Evolutionary conservation across 106 monocot genomes (phyloP), one percentile per base, ranked within the genome.

Genomic region (Dendrobium huoshanense): DNA sequence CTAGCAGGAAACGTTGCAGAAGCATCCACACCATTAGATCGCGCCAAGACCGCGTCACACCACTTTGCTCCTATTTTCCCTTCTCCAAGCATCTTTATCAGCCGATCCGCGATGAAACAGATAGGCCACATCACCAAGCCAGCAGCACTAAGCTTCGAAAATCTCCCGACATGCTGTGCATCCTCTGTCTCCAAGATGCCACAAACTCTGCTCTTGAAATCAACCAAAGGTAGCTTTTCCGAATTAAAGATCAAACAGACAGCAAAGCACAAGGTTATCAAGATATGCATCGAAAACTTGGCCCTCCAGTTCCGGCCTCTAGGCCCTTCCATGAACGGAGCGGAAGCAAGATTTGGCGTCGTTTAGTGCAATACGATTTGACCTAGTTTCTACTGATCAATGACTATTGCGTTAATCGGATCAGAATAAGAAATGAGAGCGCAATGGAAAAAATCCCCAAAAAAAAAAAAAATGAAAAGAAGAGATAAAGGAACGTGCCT

Each of bases 151-250:
- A 47, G 76, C 48, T 27, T 48, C 76, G 49, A 76, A 47, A 76
- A 76, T 74, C 74, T 43, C 41, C 74, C 74, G 15, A 49, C 48
- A 76, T 49, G 41, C 25, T 25, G 20, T 0, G 2, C 48, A 17
- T 48, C 76, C n/a, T 76, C 76, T 7, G 49, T 24, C 49, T 48
- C 76, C 48, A 10, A 22, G 76, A 76, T 49, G 45, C 49, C 49
- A 48, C 1, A 49, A 25, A 76, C 29, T 76, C 25, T 76, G 76
- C 49, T 76, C 76, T 49, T 76, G 2, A 49, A 76, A 76, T 48
- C 45, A 76, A 76, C 10, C 76, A 76, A 76, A 76, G 76, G 49
- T 37, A 51, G 22, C 48, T 48, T 76, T 49, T 76, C 76, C 76
- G 22, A 76, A 41, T 76, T 45, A 76, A 76, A 76, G 25, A 49